A percentile compares a stretch with the other conserved stretches of the same genome.
These are phyloP conservation scores for Brachypodium distachyon DNA, from an alignment of 202 grass and related monocot genomes.

Conservation along the genomic window DNA sequence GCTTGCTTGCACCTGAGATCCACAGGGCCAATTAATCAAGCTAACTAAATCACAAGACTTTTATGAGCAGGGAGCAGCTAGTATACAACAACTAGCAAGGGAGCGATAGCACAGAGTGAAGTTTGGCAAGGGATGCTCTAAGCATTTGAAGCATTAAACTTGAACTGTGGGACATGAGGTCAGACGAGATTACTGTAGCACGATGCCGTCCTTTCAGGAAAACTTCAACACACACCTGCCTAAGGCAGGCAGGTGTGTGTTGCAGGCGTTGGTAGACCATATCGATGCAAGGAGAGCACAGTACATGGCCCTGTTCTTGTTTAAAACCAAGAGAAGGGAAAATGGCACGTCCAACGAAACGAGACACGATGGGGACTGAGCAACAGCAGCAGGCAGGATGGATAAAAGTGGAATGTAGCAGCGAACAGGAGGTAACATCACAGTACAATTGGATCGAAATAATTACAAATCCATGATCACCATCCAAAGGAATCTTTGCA, in stretches of 20 bases:
- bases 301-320: constrained; percentile 21
- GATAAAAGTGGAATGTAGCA: constrained; percentile 32
- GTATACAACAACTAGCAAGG: not conserved
- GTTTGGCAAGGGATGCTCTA: not conserved
- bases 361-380: constrained; percentile 24
- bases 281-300: constrained; percentile 14
- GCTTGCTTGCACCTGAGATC: constrained; percentile 9
- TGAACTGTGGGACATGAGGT: constrained; percentile 12
- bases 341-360: constrained; percentile 33
- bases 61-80: not conserved
- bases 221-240: constrained; percentile 30
- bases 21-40: constrained; percentile 1
- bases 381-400: constrained; percentile 16
- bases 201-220: constrained; percentile 33
- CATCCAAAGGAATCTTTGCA: constrained; percentile 51
- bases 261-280: constrained; percentile 35
- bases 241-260: constrained; percentile 14
- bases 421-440: constrained; percentile 11
- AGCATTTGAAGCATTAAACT: constrained; percentile 14
- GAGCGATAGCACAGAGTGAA: not conserved
- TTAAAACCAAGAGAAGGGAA: constrained; percentile 10
- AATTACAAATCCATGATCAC: constrained; percentile 32
- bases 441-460: constrained; percentile 8
- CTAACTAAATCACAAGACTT: constrained; percentile 13
- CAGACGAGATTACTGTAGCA: constrained; percentile 24